phyloP scores from a whole-genome alignment of 2,329 filamentous ascomycete species.

The Sclerotinia sclerotiorum region DNA sequence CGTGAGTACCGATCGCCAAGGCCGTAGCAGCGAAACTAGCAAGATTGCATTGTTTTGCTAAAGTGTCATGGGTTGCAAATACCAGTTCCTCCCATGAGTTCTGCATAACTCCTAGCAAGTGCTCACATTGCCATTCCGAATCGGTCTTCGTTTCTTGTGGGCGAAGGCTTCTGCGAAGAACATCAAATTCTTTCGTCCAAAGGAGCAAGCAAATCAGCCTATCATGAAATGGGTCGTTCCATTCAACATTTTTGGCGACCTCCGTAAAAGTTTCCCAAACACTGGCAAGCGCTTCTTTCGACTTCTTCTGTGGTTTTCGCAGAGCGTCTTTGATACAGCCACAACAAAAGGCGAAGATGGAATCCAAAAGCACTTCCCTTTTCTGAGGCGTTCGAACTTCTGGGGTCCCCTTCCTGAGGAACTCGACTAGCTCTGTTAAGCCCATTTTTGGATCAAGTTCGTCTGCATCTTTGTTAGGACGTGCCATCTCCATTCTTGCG shows the following conservation, averaged over 20 bases:
- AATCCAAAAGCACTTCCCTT: not conserved
- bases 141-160: not conserved
- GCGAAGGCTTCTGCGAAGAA: not conserved
- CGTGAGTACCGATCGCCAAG: not conserved
- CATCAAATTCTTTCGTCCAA: not conserved
- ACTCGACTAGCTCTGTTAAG: not conserved
- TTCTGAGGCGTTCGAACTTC: not conserved
- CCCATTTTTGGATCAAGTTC: not conserved
- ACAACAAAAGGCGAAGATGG: not conserved
- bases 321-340: not conserved
- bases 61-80: not conserved
- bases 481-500: not conserved
- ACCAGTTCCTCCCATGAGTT: not conserved
- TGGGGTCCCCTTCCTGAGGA: not conserved
- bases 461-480: not conserved
- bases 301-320: not conserved
- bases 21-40: not conserved
- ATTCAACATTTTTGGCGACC: not conserved
- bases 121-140: not conserved
- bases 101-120: not conserved
- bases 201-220: conserved; percentile 7
- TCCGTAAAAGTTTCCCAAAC: not conserved
- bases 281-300: not conserved
- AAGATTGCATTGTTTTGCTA: not conserved
- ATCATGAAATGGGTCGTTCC: conserved; percentile 5